phyloP scores from a whole-genome alignment of 1,139 yeast genomes.

The Trichomonascaceae sp. region DNA sequence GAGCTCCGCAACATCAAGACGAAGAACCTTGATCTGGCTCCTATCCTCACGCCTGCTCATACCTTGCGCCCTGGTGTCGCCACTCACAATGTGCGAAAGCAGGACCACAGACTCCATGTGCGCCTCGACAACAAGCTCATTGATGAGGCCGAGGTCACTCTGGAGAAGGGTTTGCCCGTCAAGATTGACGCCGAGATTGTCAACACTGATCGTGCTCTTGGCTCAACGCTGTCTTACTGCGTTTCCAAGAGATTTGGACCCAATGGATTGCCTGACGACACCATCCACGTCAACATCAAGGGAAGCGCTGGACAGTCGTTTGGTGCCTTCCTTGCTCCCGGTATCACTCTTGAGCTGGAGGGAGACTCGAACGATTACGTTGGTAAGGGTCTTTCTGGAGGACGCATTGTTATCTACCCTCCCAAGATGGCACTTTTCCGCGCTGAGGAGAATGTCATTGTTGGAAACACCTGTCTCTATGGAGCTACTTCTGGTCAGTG shows the following conservation, averaged over 20 bases:
- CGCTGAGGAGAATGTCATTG: slow-evolving; percentile 91
- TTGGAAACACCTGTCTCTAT: slow-evolving; percentile 94
- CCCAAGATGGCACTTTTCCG: slow-evolving; percentile 73
- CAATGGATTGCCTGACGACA: slow-evolving; percentile 86
- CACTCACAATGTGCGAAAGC: slow-evolving; percentile 83
- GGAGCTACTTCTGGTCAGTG: slow-evolving; percentile 97
- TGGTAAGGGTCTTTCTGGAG: slow-evolving; percentile 96
- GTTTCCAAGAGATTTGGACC: slow-evolving; percentile 91
- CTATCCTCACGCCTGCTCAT: slow-evolving; percentile 93
- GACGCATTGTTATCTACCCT: slow-evolving; percentile 84
- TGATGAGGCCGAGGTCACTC: slow-evolving; percentile 87
- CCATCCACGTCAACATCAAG: slow-evolving; percentile 78
- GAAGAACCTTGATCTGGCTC: slow-evolving; percentile 80
- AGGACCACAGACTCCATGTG: slow-evolving; percentile 86
- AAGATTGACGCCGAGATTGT: slow-evolving; percentile 85
- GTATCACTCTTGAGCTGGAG: slow-evolving; percentile 86
- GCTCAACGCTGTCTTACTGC: slow-evolving; percentile 87
- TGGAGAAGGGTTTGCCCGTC: slow-evolving; percentile 89
- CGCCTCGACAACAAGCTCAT: slow-evolving; percentile 90
- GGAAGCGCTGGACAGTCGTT: slow-evolving; percentile 98
- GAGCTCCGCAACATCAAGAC: slow-evolving; percentile 82
- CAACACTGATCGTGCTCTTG: slow-evolving; percentile 93
- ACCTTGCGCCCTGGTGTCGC: slow-evolving; percentile 97
- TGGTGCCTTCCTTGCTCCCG: slow-evolving; percentile 95
- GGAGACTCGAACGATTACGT: slow-evolving; percentile 98